Base-by-base conservation (phyloP, 1,284 basidiomycete genomes). In the Moesziomyces globuligerus region DNA sequence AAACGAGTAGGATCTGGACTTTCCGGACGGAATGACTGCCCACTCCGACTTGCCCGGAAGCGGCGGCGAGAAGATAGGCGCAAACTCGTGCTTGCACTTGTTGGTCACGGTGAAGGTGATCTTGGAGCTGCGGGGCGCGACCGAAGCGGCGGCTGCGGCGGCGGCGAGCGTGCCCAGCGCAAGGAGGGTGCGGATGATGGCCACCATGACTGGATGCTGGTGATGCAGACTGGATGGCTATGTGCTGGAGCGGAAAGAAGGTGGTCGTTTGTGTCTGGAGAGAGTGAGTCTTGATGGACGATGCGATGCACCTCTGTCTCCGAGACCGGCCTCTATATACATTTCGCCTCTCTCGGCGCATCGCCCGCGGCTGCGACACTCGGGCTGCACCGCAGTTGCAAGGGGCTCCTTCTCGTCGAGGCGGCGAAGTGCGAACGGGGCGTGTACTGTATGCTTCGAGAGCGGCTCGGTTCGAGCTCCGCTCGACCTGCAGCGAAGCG, bases 51-150 rank as follows among this genome's bases (percentile, higher is more conserved):
- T 56, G 46, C 70, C 70, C 1, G 70, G 70, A 7, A 72, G 65
- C 11, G 55, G 28, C 13, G 70, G 70, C 11, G 39, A 4, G 41
- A 72, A 72, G 59, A 72, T 34, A 24, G 70, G 70, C 10, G 70
- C 65, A 34, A 72, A 72, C 13, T 44, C 47, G 26, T 72, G 55
- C 42, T 62, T 53, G 65, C 70, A 72, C 28, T 62, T 62, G 62
- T 72, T 72, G 51, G 45, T 44, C 10, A 67, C 58, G 29, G 53
- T 72, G 52, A 72, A 62, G 26, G 58, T 59, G 41, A 72, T 57
- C 45, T 58, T 58, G 36, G 69, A 67, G 52, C 62, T 67, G 45
- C 69, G 69, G 0, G 53, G 51, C 0, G 53, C 48, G 1, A 59
- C 20, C 13, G 61, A 21, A 1, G 53, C 53, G 20, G 56, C 53